Evolutionary conservation across 108 stramenopile species (phyloP), one percentile per base, ranked within the genome.

Genomic region (Discostella stelligeroides): DNA sequence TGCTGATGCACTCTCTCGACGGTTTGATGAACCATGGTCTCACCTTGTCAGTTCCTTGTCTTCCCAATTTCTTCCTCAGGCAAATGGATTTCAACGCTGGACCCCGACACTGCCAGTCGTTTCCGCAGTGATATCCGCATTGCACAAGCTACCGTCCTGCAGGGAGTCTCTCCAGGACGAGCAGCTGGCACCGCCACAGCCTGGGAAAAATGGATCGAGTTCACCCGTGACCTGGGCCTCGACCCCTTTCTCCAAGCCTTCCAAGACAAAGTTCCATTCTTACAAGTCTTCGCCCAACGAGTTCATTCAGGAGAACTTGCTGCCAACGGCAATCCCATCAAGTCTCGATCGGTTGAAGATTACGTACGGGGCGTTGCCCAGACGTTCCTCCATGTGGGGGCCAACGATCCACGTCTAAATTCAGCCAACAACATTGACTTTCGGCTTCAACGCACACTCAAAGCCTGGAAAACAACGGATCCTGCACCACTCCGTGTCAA

Each of bases 341-440:
- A 30, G 42, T n/a, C 68, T 75, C 42, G 59, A 58, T 68, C 73
- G 37, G 68, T 63, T 73, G 80, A 74, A 60, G 81, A 76, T 65
- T 62, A 63, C 75, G 15, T 82, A 49, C 65, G 72, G 39, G 4
- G 18, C 18, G 73, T 83, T 64, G 77, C 63, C 18, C 67, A 79
- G 39, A 39, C 74, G 29, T 83, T 79, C 68, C 51, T 47, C 27
- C 27, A 51, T 13, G 21, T 79, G 78, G 78, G 72, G 78, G 5
- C 57, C 57, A 14, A 53, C 13, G 72, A 73, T 66, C 66, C 78
- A 6, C 38, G 78, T n/a, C 43, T 79, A 24, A 69, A 67, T 17
- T 41, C 66, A 0, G 54, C 50, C 0, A 41, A 53, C 2, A 58
- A 59, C 11, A 68, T 71, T 11, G 76, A 78, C 39, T 78, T 79